A percentile compares a stretch with the other conserved stretches of the same genome.
These are phyloP conservation scores for Chaetoceros muelleri DNA, from an alignment of 108 stramenopile species.

Conservation along the genomic window DNA sequence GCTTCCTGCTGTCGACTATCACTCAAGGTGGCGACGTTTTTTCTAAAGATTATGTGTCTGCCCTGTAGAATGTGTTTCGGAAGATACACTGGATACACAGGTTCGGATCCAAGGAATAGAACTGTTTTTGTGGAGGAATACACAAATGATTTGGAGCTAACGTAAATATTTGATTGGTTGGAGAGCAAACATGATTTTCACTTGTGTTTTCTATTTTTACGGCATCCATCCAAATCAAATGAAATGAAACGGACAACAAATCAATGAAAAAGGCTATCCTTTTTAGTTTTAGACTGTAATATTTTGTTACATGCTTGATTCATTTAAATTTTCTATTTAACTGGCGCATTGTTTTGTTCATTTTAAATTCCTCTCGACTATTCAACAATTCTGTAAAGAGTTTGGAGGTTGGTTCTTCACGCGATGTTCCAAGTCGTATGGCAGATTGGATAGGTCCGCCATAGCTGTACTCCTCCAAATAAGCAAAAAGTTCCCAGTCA, in stretches of 20 bases:
- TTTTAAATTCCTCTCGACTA: constrained; percentile 55
- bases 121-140: background rate
- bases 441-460: constrained; percentile 20
- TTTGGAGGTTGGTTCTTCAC: constrained; percentile 50
- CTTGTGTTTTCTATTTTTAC: no score
- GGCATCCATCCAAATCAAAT: no score
- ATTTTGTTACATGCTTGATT: background rate
- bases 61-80: background rate
- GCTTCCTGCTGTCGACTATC: background rate
- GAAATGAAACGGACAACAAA: no score
- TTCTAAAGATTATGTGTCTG: background rate
- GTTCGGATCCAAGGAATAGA: background rate
- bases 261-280: no score
- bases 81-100: background rate
- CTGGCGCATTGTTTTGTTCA: constrained; percentile 73
- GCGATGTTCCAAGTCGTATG: constrained; percentile 55
- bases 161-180: no score
- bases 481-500: constrained; percentile 85
- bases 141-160: background rate
- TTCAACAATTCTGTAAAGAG: constrained; percentile 49
- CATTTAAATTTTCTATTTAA: constrained; percentile 30
- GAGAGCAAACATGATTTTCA: no score
- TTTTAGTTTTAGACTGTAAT: no score
- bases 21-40: background rate
- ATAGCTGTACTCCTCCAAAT: constrained; percentile 43